Base-by-base conservation (phyloP, 2,329 filamentous ascomycete genomes). In the Didymella segeticola region DNA sequence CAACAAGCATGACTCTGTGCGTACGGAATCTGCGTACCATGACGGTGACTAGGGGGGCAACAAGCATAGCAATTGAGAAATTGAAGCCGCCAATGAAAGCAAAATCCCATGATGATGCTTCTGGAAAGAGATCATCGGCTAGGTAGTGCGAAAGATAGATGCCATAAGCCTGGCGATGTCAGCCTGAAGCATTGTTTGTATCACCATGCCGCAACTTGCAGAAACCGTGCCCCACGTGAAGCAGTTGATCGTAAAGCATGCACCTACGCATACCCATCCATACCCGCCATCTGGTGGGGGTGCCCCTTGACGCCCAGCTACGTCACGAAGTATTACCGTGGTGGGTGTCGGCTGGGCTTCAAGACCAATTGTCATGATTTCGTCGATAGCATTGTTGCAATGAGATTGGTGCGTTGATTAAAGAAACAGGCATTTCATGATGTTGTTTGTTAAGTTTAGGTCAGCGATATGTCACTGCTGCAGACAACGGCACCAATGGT, bases 61-160 rank as follows among this genome's bases (percentile, higher is more conserved):
- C 56, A 0, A 76, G 48, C 56, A 77, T 61, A 2, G 67, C 55
- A 5, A 63, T 39, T 1, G 63, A 63, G 51, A 77, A 70, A 36
- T 66, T 64, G 9, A 78, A 53, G 9, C 74, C 72, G 6, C 76
- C 75, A 14, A 77, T 67, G 30, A 75, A 66, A 9, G 73, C 75
- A 53, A 70, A 77, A 34, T 75, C 64, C 4, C 75, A 53, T 0
- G 65, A 41, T 3, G 59, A 63, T 2, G 75, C 69, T 17, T 53
- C 57, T 2, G 68, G 60, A 41, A 75, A 77, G 9, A 62, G 66
- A 4, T 66, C 43, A 31, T 67, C 55, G 12, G 61, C 47, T 22
- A 78, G 66, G 51, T 76, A 79, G 47, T 77, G 68, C 14, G 71
- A 66, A 1, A 79, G 69, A 50, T 77, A 79, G 5, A 79, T 73